These are phyloP conservation scores for Podila horticola DNA, from an alignment of 192 early-diverging fungal species.

Conservation along the genomic window DNA sequence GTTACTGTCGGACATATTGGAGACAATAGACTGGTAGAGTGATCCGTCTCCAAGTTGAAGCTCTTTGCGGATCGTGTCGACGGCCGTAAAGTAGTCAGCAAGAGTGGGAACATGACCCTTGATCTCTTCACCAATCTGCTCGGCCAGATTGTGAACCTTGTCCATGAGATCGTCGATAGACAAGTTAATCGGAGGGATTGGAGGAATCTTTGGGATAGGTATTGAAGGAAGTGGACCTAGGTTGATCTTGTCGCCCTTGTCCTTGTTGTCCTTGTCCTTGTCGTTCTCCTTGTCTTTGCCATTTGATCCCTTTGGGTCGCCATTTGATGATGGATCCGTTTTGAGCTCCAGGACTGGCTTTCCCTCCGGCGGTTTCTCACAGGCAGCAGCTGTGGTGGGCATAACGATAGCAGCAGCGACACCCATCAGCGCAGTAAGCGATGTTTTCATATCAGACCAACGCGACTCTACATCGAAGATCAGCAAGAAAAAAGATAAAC, in stretches of 20 bases:
- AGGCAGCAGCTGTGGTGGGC: constrained; percentile 8
- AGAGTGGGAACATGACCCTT: constrained; percentile 42
- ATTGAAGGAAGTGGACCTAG: constrained; percentile 37
- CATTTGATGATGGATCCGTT: constrained; percentile 3
- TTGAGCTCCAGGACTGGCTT: constrained; percentile 34
- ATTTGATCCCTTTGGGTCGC: not conserved
- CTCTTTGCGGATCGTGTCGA: constrained; percentile 34
- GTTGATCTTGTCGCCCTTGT: constrained; percentile 18
- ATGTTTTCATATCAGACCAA: constrained; percentile 38
- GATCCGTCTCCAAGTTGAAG: constrained; percentile 50
- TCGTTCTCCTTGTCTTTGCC: not conserved
- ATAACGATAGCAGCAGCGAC: constrained; percentile 28
- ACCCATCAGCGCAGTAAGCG: constrained; percentile 10
- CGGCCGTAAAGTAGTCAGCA: constrained; percentile 40
- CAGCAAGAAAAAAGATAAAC: not conserved
- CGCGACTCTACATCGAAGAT: constrained; percentile 26
- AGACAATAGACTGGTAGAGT: constrained; percentile 42
- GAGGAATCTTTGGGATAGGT: constrained; percentile 35
- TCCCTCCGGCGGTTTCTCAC: constrained; percentile 14
- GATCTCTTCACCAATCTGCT: constrained; percentile 49
- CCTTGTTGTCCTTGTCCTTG: constrained; percentile 4
- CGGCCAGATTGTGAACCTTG: constrained; percentile 29
- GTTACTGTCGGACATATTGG: constrained; percentile 36
- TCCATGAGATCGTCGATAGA: constrained; percentile 42
- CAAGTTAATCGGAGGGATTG: constrained; percentile 6